A percentile compares a stretch with the other conserved stretches of the same genome.
Evolutionary conservation across 1,284 basidiomycete genomes (phyloP).

Genomic region (Phaffia rhodozyma): DNA sequence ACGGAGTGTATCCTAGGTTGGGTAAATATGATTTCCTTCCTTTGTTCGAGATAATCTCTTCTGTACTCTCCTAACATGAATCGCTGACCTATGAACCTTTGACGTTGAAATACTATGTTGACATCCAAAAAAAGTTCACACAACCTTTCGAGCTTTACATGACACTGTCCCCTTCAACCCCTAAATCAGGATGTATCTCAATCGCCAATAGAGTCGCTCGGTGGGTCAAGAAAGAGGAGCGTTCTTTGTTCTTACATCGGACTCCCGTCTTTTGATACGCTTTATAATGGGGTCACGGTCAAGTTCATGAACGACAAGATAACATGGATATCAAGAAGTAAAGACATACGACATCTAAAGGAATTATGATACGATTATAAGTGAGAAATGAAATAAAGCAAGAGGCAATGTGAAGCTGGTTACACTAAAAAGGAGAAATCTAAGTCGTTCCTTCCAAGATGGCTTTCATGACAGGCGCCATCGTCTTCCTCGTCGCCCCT

Average conservation of each 20-base stretch:
- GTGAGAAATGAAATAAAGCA: too few species aligned
- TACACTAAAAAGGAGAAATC: too few species aligned
- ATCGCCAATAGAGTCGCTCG: constrained; percentile 76
- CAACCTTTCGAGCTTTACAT: constrained; percentile 86
- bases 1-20: constrained; percentile 70
- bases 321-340: too few species aligned
- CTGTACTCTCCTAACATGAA: neutral
- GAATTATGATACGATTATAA: too few species aligned
- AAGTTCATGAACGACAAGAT: too few species aligned
- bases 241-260: constrained; percentile 52
- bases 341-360: too few species aligned
- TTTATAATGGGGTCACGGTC: too few species aligned
- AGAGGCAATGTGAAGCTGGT: too few species aligned
- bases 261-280: too few species aligned
- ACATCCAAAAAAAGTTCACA: constrained; percentile 85
- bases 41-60: neutral
- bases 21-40: constrained; percentile 23
- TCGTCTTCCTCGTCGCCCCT: constrained; percentile 61
- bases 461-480: constrained; percentile 56
- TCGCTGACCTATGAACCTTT: neutral
- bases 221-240: constrained; percentile 84
- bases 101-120: neutral
- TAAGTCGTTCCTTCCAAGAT: constrained; percentile 3
- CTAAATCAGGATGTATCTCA: constrained; percentile 71
- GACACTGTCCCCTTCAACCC: constrained; percentile 62